Evolutionary conservation across 495 filamentous ascomycete genomes (phyloP), one percentile per base, ranked within the genome.

Genomic region (Amphirosellinia nigrospora): DNA sequence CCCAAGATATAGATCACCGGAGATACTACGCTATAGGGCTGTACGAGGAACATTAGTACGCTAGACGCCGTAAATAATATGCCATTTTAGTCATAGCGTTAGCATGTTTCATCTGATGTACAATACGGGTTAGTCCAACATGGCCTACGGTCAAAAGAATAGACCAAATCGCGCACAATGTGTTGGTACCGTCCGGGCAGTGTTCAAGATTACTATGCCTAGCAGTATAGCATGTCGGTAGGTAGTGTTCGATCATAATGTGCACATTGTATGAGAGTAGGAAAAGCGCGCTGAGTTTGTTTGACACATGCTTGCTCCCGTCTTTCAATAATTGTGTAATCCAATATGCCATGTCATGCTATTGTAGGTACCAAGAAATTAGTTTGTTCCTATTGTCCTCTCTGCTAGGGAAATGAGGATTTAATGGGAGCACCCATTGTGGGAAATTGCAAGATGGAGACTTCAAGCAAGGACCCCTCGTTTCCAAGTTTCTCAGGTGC

Each of bases 361-460:
- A 58, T 58, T 34, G 30, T 2, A 58, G 32, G 32, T 58, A 36
- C 38, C 30, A 26, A 39, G 36, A 23, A 39, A 39, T 36, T 60
- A 13, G 34, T 60, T 60, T 60, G 34, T 38, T 36, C n/a, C 28
- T 28, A n/a, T n/a, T n/a, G n/a, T 16, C 2, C 39, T 63, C 60
- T 46, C 26, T 26, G 13, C 41, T 48, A 32, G 39, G 60, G 60
- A 64, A 64, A 64, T 64, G 60, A 48, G 26, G 26, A 32, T 46
- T 64, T 48, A 28, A 64, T 64, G 60, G 46, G 34, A 53, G 21
- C 43, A 28, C 26, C 58, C 32, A 50, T 23, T 34, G 23, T 69
- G 56, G 43, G 64, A 67, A 59, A 67, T 67, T 67, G 36, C 52
- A 67, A 66, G 63, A 66, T 38, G 63, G 63, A 32, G 48, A 66